Evolutionary conservation across 495 filamentous ascomycete genomes (phyloP), one percentile per base, ranked within the genome.

Genomic region (Gamarada debralockiae): DNA sequence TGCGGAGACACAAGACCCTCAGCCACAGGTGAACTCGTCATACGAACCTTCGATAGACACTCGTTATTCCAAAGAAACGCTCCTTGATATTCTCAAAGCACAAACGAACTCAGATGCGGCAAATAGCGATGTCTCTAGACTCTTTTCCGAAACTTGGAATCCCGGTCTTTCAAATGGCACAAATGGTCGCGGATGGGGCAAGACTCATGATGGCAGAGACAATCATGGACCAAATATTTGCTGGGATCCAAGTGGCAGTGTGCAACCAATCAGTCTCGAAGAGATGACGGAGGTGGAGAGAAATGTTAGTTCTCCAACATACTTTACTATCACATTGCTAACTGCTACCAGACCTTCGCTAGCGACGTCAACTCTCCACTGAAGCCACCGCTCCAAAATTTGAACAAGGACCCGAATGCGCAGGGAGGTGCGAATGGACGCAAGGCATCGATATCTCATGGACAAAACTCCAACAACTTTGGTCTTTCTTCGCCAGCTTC

Each of bases 281-380:
- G 83, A 87, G 46, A 84, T 96, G 84, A 84, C 83, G 15, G 77
- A 87, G 12, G 84, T 90, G 49, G 93, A 98, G 73, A 86, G 79
- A 65, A 86, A 92, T 74, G 90, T 92, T 63, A 42, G 74, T 74
- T 53, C 49, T 62, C 40, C 56, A 44, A 17, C 39, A 31, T 29
- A 48, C 60, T 45, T 43, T 40, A 47, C 52, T 42, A 42, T 34
- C 27, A 22, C 15, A 38, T 9, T 46, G 46, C 52, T 60, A 52
- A 63, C 20, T 7, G 43, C 60, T 44, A 48, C 24, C 58, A 90
- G 82, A 71, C 87, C 46, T 96, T 97, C 68, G 70, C 84, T 25
- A 77, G 78, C 37, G 92, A 92, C 42, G 89, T 98, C 59, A 98
- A 97, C 65, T 97, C 93, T 13, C 84, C 90, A 20, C 72, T 97